Percentiles rank a stretch among this genome's conserved stretches.
Evolutionary conservation across 2,329 filamentous ascomycete genomes (phyloP).

Genomic region (Cladosporium sp.): DNA sequence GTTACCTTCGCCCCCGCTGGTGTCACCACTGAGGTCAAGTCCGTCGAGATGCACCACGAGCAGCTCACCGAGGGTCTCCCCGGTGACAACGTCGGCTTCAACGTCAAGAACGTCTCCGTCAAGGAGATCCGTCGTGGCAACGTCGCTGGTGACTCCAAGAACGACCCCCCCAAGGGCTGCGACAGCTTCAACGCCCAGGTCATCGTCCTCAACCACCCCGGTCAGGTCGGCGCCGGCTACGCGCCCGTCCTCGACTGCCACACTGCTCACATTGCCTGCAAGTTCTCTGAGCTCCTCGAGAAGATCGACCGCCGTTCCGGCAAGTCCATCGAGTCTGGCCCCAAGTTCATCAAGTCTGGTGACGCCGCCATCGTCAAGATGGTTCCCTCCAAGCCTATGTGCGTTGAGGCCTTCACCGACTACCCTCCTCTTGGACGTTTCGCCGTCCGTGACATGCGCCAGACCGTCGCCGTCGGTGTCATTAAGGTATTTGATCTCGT

Average conservation of each 20-base stretch:
- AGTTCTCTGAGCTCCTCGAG: slow-evolving; percentile 98
- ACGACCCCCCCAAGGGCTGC: slow-evolving; percentile 86
- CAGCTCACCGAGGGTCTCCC: slow-evolving; percentile 92
- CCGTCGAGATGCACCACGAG: slow-evolving; percentile 99
- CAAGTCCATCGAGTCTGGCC: slow-evolving; percentile 86
- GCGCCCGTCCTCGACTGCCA: slow-evolving; percentile 99
- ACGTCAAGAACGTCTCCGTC: slow-evolving; percentile 99
- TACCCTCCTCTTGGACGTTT: slow-evolving; percentile 99
- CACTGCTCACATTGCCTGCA: slow-evolving; percentile 99
- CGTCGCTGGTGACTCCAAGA: slow-evolving; percentile 99
- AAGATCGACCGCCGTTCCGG: slow-evolving; percentile 99
- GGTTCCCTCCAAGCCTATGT: slow-evolving; percentile 99
- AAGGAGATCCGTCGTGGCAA: slow-evolving; percentile 99
- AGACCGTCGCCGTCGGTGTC: slow-evolving; percentile 90
- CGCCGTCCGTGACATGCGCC: slow-evolving; percentile 95
- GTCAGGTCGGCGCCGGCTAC: slow-evolving; percentile 98
- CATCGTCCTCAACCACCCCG: slow-evolving; percentile 99
- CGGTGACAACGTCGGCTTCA: slow-evolving; percentile 99
- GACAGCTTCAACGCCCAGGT: slow-evolving; percentile 99
- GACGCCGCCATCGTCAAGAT: slow-evolving; percentile 99
- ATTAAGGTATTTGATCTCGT: slow-evolving; percentile 89
- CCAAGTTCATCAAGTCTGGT: slow-evolving; percentile 99
- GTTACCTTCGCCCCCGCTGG: slow-evolving; percentile 98
- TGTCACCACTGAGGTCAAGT: slow-evolving; percentile 99
- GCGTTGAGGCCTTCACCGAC: slow-evolving; percentile 99